These are phyloP conservation scores for Escovopsis weberi DNA, from an alignment of 2,329 filamentous ascomycete genomes.

Conservation along the genomic window DNA sequence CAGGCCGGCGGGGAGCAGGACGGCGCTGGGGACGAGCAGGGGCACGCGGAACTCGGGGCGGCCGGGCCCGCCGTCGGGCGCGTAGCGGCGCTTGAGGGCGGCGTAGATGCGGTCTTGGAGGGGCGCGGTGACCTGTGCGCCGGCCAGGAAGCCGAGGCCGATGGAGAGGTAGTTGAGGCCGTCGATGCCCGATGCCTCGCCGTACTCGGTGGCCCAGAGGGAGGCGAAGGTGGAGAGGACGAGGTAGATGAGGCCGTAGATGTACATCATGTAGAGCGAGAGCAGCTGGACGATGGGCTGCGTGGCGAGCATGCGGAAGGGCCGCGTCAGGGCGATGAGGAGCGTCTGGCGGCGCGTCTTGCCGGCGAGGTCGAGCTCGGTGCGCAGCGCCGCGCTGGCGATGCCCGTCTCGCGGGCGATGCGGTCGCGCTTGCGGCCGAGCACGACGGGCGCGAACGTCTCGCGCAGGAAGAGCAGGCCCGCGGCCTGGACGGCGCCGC, in stretches of 20 bases:
- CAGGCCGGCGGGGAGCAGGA: conserved; percentile 28
- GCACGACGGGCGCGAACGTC: conserved; percentile 40
- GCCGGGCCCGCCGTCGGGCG: conserved; percentile 18
- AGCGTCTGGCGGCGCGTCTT: conserved; percentile 23
- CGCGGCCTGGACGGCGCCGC: conserved; percentile 43
- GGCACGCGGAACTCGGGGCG: conserved; percentile 29
- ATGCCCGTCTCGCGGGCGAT: conserved; percentile 40
- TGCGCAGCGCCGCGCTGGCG: conserved; percentile 27
- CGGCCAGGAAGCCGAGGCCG: conserved; percentile 14
- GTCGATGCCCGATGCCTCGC: conserved; percentile 39
- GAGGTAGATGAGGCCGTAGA: conserved; percentile 47
- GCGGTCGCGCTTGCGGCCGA: conserved; percentile 44
- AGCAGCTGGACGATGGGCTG: conserved; percentile 53
- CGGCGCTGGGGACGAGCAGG: conserved; percentile 25
- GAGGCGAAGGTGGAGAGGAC: conserved; percentile 32
- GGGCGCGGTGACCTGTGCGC: conserved; percentile 24
- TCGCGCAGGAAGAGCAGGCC: conserved; percentile 48
- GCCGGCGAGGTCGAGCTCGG: conserved; percentile 36
- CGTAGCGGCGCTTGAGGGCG: conserved; percentile 25
- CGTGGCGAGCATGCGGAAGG: conserved; percentile 45
- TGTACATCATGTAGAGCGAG: conserved; percentile 50
- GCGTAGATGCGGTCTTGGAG: conserved; percentile 32
- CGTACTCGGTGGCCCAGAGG: conserved; percentile 42
- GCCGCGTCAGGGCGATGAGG: conserved; percentile 47
- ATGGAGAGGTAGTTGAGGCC: conserved; percentile 18